Base-by-base conservation (phyloP, 306 rosid genomes). In the Echinosophora koreensis region DNA sequence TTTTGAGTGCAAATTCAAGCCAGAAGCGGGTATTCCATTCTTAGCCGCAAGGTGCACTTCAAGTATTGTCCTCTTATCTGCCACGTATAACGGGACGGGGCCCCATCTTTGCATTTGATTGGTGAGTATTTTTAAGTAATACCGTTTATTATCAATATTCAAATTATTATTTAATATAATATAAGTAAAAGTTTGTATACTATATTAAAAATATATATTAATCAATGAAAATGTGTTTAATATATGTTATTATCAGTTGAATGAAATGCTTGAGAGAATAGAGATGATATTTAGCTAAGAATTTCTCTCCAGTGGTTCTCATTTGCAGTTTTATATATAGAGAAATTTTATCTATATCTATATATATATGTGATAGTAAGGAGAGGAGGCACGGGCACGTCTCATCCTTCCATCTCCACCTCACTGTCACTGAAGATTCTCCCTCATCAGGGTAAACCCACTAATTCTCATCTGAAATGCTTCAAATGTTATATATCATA, bases 51-150 rank as follows among this genome's bases (percentile, higher is more conserved):
- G 71, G 68, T 17, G 5, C 60, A 9, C n/a, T 44, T 44, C 50
- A 44, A 6, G 34, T 67, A 5, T 73, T 22, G 44, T 47, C 67
- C 72, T 79, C 97, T 92, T 94, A 92, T 94, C 98, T 86, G 81
- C 97, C 91, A 86, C 91, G 62, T 77, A 46, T 50, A 41, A 61
- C 71, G 3, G 2, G 9, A 3, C 74, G 74, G 92, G 92, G 82
- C 15, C 84, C 92, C 90, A 51, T 74, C 69, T 39, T 5, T 27
- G 50, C 11, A 7, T 0, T 41, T 74, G 74, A 9, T 39, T 39
- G 44, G 44, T 39, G 10, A 39, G 2, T 39, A 1, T 39, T 7
- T 39, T 39, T 1, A 39, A 6, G 44, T 39, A 8, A 42, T 42
- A 2, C 9, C 44, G 9, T 39, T 39, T 39, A 39, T 41, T 41